A percentile compares a stretch with the other conserved stretches of the same genome.
phyloP scores from a whole-genome alignment of 2,329 filamentous ascomycete species.

The Colletotrichum tabaci region DNA sequence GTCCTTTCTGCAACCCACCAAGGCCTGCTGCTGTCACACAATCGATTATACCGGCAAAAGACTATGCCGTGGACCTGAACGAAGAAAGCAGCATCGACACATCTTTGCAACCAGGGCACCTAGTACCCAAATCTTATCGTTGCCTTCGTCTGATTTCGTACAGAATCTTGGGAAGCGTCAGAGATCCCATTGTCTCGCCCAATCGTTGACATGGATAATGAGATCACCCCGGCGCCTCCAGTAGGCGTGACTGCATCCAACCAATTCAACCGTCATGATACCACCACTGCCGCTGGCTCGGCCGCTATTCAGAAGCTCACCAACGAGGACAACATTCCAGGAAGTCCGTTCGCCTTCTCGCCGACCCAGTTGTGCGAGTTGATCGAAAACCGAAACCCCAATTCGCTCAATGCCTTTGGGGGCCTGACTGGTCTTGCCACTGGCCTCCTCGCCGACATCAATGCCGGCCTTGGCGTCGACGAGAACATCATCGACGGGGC shows the following conservation, averaged over 20 bases:
- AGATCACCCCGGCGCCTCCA: no score
- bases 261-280: no score
- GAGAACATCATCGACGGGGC: conserved; percentile 61
- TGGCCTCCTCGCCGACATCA: conserved; percentile 64
- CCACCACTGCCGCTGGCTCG: no score
- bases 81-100: no score
- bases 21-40: background rate
- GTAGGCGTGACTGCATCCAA: no score
- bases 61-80: no score
- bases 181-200: background rate
- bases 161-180: background rate
- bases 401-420: conserved; percentile 65
- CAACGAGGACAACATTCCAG: no score
- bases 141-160: background rate
- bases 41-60: no score
- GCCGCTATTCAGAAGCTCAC: no score
- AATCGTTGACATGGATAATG: no score
- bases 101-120: no score
- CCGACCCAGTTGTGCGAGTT: conserved; percentile 69
- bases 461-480: conserved; percentile 64
- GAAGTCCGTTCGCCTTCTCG: conserved; percentile 63
- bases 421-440: conserved; percentile 65
- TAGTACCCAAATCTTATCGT: no score
- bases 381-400: conserved; percentile 63
- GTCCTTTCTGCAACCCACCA: background rate